phyloP scores from a whole-genome alignment of 2,329 filamentous ascomycete species.

The Aspergillus novoparasiticus region DNA sequence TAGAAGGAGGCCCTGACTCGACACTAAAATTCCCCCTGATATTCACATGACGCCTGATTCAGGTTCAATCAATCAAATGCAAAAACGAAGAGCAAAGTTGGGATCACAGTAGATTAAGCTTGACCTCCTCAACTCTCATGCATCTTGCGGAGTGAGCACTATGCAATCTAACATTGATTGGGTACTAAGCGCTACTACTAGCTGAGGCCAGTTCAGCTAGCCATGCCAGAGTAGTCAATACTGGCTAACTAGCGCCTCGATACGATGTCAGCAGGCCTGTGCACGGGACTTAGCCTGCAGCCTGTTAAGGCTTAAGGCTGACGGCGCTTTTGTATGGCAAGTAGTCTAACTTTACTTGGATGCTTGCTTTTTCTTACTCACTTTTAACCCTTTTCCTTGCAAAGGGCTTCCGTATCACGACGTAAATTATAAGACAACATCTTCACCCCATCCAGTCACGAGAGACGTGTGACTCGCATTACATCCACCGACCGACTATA shows the following conservation, averaged over 20 bases:
- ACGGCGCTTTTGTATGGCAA: slow-evolving; percentile 22
- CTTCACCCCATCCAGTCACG: neutral
- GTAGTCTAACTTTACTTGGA: slow-evolving; percentile 17
- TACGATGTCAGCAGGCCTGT: slow-evolving; percentile 11
- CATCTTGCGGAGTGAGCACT: neutral
- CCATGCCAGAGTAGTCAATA: neutral
- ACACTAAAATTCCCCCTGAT: neutral
- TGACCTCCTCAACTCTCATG: neutral
- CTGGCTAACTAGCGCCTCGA: neutral
- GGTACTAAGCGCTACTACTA: neutral
- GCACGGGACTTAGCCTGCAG: slow-evolving; percentile 28
- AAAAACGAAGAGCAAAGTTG: neutral
- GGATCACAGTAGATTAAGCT: neutral
- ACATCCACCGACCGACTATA: slow-evolving; percentile 4
- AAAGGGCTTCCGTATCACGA: neutral
- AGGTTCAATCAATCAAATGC: neutral
- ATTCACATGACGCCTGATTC: neutral
- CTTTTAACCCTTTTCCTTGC: slow-evolving; percentile 1
- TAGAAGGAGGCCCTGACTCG: neutral
- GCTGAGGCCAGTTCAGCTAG: neutral
- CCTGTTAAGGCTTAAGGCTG: slow-evolving; percentile 43
- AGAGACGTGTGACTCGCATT: slow-evolving; percentile 4
- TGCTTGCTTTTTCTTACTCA: slow-evolving; percentile 3
- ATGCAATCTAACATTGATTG: neutral
- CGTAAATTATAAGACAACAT: slow-evolving; percentile 1